Percentiles rank a stretch among this genome's conserved stretches.
phyloP scores from a whole-genome alignment of 805 yeast species.

The Saturnispora zaruensis region DNA sequence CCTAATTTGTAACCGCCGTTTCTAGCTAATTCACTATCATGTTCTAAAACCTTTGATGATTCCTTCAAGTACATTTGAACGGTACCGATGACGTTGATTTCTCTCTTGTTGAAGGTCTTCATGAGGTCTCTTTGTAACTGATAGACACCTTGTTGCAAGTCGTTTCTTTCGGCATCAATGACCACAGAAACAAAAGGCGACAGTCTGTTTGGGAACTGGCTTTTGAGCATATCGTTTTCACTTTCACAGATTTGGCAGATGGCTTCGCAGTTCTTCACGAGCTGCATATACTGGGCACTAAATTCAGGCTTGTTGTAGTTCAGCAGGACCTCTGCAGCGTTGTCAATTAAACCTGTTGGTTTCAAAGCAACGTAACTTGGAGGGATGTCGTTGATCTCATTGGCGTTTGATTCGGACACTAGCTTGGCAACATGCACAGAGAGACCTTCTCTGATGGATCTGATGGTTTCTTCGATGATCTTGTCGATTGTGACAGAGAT shows the following conservation, averaged over 20 bases:
- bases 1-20: conserved; percentile 63
- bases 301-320: conserved; percentile 49
- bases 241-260: conserved; percentile 51
- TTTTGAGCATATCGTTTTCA: conserved; percentile 42
- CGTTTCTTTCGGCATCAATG: conserved; percentile 86
- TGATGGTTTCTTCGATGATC: conserved; percentile 55
- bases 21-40: conserved; percentile 59
- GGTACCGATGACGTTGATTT: conserved; percentile 76
- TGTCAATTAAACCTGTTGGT: conserved; percentile 79
- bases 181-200: conserved; percentile 71
- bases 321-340: conserved; percentile 66
- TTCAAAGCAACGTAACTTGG: conserved; percentile 90
- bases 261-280: conserved; percentile 57
- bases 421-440: conserved; percentile 62
- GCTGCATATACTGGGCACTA: conserved; percentile 41
- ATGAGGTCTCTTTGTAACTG: conserved; percentile 78
- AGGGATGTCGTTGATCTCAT: conserved; percentile 56
- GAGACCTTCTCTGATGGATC: conserved; percentile 58
- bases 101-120: conserved; percentile 57
- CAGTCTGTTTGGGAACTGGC: conserved; percentile 51
- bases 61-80: conserved; percentile 85
- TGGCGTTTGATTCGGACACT: conserved; percentile 32
- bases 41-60: conserved; percentile 49
- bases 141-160: conserved; percentile 85
- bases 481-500: conserved; percentile 39